phyloP scores from a whole-genome alignment of 106 monocot genomes.

The Acorus gramineus region DNA sequence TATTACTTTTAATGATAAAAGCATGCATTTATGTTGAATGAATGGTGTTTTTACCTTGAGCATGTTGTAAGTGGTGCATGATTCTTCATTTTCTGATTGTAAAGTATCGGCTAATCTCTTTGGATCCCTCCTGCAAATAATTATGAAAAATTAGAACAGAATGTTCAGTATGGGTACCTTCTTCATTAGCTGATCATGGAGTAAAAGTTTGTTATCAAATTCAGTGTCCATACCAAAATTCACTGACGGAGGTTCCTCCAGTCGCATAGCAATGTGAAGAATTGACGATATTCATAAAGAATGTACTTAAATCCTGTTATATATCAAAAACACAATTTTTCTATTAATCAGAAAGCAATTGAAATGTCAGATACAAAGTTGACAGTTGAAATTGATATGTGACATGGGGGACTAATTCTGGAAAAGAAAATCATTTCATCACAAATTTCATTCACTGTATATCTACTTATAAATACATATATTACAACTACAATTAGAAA shows the following conservation, averaged over 20 bases:
- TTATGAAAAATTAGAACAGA: neutral
- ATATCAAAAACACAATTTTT: neutral
- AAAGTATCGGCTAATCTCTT: conserved; percentile 67
- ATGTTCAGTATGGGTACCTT: neutral
- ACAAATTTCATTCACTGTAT: no score
- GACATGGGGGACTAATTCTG: no score
- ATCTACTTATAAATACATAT: no score
- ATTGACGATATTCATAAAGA: conserved; percentile 89
- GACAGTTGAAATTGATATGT: no score
- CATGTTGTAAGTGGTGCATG: conserved; percentile 96
- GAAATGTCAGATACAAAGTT: no score
- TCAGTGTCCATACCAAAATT: conserved; percentile 60
- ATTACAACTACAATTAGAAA: no score
- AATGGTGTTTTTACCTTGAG: conserved; percentile 49
- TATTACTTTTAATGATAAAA: neutral
- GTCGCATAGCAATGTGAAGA: conserved; percentile 93
- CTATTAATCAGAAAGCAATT: no score
- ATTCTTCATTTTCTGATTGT: conserved; percentile 78
- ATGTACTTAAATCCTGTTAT: conserved; percentile 62
- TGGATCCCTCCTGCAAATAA: conserved; percentile 57
- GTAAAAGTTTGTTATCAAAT: neutral
- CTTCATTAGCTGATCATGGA: no score
- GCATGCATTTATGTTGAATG: neutral
- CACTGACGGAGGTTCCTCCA: conserved; percentile 87
- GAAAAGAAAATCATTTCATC: no score